Base-by-base conservation (phyloP, 2,329 filamentous ascomycete genomes). In the Fusarium zealandicum region DNA sequence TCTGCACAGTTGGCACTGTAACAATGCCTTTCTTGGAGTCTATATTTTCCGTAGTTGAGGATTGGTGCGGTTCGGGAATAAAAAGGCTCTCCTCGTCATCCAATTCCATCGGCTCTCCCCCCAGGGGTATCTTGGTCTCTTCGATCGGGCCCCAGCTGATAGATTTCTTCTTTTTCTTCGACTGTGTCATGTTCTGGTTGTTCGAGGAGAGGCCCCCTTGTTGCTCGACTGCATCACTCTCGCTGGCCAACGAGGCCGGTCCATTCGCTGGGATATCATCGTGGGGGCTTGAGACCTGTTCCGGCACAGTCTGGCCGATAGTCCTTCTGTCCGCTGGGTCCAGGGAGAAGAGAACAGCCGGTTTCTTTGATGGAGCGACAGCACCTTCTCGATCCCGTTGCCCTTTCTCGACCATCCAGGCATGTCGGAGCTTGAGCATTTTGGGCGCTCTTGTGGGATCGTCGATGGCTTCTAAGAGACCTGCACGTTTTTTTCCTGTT, bases 321-420 rank as follows among this genome's bases (percentile, higher is more conserved):
- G 10, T 14, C 25, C 32, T 42, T 14, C 49, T 60, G 8, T 59
- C 58, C n/a, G 51, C 51, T 36, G 69, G 69, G 5, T 70, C 67
- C 11, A 78, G 70, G 62, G 25, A 76, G 56, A 59, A 56, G 20
- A 68, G 55, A 6, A 44, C 41, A 5, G 51, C 51, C 4, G 72
- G 71, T 30, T 74, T 56, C 48, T 75, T 72, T 2, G 74, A 67
- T 2, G 77, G 72, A 2, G 69, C 74, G 17, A 56, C 55, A 10
- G 60, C 46, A 25, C 83, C 81, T 37, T 76, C 76, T 46, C 72
- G 75, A 16, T 78, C 76, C 22, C 79, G 77, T 6, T 70, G 73
- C 33, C 69, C 68, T 27, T 80, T 71, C 51, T 80, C 72, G 3
- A 78, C 73, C 16, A 77, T 68, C 28, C 79, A 76, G 20, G 67